Evolutionary conservation across 305 asterid species (phyloP).

Genomic region (Fraxinus greggii): DNA sequence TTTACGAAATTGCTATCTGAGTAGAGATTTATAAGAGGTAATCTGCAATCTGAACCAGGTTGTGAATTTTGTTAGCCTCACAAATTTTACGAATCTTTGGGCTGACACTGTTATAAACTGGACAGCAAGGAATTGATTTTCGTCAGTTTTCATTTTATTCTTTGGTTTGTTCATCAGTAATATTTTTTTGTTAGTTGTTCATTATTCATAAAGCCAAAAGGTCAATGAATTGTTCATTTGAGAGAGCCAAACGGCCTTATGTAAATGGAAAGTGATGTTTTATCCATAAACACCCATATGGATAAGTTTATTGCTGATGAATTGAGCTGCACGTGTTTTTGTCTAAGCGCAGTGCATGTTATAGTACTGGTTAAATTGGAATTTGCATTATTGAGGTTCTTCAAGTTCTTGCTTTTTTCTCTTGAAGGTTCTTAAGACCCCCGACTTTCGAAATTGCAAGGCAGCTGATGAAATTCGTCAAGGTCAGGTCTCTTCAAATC

Average conservation of each 20-base stretch:
- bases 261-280: background rate
- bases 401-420: constrained; percentile 19
- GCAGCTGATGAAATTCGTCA: constrained; percentile 73
- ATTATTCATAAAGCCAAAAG: background rate
- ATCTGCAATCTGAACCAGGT: background rate
- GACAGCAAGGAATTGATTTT: too few relatives aligned
- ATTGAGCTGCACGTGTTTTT: background rate
- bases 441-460: constrained; percentile 75
- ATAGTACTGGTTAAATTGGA: background rate
- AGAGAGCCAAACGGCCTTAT: background rate
- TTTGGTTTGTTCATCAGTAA: background rate
- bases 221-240: background rate
- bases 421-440: constrained; percentile 80
- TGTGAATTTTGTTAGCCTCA: background rate
- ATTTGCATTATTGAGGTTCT: background rate
- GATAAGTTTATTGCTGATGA: background rate
- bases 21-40: background rate
- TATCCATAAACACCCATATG: background rate
- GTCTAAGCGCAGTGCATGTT: background rate
- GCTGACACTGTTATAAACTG: too few relatives aligned
- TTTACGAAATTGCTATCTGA: background rate
- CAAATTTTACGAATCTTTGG: background rate
- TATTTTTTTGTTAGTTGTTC: background rate
- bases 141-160: background rate
- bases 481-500: constrained; percentile 38